Evolutionary conservation across 345 rosid species (phyloP), one percentile per base, ranked within the genome.

Genomic region (Gossypium bickii): DNA sequence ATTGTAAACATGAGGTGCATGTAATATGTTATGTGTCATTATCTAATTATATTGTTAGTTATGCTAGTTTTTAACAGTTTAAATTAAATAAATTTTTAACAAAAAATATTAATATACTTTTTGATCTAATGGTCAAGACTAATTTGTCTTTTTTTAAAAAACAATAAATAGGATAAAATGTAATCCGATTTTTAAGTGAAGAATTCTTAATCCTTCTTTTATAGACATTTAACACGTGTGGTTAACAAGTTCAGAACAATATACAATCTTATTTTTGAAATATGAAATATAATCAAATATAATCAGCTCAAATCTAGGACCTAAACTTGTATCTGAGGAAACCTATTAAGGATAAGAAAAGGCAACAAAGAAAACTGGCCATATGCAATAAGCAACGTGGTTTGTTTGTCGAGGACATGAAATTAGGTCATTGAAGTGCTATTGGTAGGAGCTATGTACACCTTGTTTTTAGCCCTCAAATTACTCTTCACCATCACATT

Each of bases 381-480:
- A 9, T 44, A 47, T 20, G 29, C 64, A 53, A n/a, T 5, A 48
- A 38, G 27, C 43, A 24, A 68, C 57, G 53, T 44, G 70, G 70
- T 47, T 67, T 67, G 10, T 22, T 45, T 4, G 79, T 60, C 74
- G 80, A 70, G 82, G 84, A 76, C 74, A 72, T 76, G 71, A 74
- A 34, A 4, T 76, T 41, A 67, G 62, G 68, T 65, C 22, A 15
- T 13, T 64, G 8, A 71, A 74, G 12, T 9, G 83, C 58, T 78
- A 3, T 56, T 1, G 55, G 81, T 80, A 77, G 77, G 77, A 73
- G 78, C 64, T 82, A 52, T 70, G 63, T 78, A 20, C 27, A 77
- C 86, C 66, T 75, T 80, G 78, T 69, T 81, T 69, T 81, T 83
- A 72, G 74, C 75, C 90, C 89, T 71, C 10, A 69, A 84, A 71